phyloP scores from a whole-genome alignment of 805 yeast species.

The Pichia ethanolica region DNA sequence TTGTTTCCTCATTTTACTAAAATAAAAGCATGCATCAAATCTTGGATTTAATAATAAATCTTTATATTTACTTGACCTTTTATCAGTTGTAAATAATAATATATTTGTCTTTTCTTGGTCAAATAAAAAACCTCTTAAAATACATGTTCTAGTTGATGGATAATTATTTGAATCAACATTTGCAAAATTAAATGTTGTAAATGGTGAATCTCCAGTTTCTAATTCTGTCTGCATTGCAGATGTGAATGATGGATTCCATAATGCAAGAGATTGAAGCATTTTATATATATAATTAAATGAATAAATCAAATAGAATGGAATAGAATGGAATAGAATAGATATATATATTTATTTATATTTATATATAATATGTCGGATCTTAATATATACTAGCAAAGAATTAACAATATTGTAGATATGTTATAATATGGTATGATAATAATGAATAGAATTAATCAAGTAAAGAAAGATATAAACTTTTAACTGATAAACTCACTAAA shows the following conservation, averaged over 20 bases:
- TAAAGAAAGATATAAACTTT: too few species aligned
- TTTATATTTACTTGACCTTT: constrained; percentile 54
- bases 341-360: too few species aligned
- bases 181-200: constrained; percentile 58
- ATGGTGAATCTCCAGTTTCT: constrained; percentile 32
- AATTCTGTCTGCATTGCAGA: constrained; percentile 44
- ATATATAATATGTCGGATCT: too few species aligned
- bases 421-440: too few species aligned
- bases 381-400: too few species aligned
- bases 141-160: constrained; percentile 66
- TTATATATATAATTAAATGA: too few species aligned
- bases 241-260: constrained; percentile 67
- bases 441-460: too few species aligned
- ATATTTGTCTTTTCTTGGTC: constrained; percentile 60
- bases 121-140: constrained; percentile 69
- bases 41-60: constrained; percentile 45
- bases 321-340: too few species aligned
- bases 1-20: constrained; percentile 54
- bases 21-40: constrained; percentile 75
- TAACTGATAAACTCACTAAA: too few species aligned
- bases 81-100: constrained; percentile 63
- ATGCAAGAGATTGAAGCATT: constrained; percentile 40
- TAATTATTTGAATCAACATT: constrained; percentile 48
- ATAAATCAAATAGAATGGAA: too few species aligned
- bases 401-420: too few species aligned